Base-by-base conservation (phyloP, 805 yeast genomes). In the Saturnispora mendoncae region DNA sequence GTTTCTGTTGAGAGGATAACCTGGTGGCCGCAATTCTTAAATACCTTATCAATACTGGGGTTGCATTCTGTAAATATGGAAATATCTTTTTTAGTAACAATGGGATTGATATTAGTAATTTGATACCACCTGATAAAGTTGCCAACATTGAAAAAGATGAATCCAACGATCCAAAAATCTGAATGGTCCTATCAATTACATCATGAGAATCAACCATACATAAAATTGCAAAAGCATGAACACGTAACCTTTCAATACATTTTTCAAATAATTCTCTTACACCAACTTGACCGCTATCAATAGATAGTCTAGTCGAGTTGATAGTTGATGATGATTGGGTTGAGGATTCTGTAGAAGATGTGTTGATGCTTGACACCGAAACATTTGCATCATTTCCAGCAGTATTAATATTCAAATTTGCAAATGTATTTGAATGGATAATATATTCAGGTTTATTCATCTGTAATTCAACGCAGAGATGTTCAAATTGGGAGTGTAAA, bases 401-500 rank as follows among this genome's bases (percentile, higher is more conserved):
- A 9, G 44, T 29, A 18, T 30, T 30, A 17, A 33, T 29, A 27
- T 31, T 32, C 10, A 32, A 13, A 14, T 23, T 15, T 15, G 30
- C 25, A 39, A 21, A 23, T 15, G 24, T 18, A 18, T 32, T 36
- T 25, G 27, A 29, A 13, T 29, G 14, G 10, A 28, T 18, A 3
- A 17, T 49, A 26, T 46, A 51, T 17, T 49, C 51, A 4, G 56
- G 46, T 36, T 57, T 58, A 19, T 58, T 58, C 42, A 62, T 39
- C 34, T 59, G 55, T 29, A 64, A 38, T 13, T 58, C 59, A 10
- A 48, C 44, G 13, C 56, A 45, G 4, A 61, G 32, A 17, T 49
- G 53, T 7, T 43, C 46, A 32, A 51, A 58, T 30, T 54, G 43
- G 12, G 46, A 43, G 15, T 41, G 37, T 2, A 65, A 42, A 44